Evolutionary conservation across 345 rosid species (phyloP), one percentile per base, ranked within the genome.

Genomic region (Alliaria petiolata): DNA sequence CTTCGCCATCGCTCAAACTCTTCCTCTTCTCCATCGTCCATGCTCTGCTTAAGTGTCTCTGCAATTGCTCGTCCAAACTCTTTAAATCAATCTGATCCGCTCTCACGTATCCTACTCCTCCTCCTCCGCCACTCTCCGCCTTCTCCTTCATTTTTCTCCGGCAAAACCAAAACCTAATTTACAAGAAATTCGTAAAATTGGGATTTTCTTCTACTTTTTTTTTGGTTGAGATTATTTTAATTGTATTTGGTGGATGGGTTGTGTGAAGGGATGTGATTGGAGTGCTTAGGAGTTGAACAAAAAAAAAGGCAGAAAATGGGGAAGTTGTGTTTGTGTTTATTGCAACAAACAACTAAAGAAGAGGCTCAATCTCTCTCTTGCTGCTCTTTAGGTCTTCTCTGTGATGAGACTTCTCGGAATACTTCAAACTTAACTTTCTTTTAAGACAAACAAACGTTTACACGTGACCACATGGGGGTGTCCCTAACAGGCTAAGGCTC

Each of bases 71-170:
- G 74, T 95, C 99, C 22, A 95, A 72, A 78, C 93, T 86, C 85
- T 89, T 95, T 66, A 95, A 86, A 82, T 95, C 97, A 81, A 95
- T 91, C 86, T 89, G 93, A 85, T 91, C 97, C 12, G 99, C 99
- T 66, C 99, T 84, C 76, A 95, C 95, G 72, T 89, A 91, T 76
- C 90, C 96, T 34, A 78, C 89, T 46, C 86, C 88, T 38, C 74
- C 73, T 33, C 71, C 71, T 6, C 67, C 78, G 0, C 87, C 83
- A 65, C 83, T 79, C 73, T 84, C 86, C 73, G 77, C 80, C 79
- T 85, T 87, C 75, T 79, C 84, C 80, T 85, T 83, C 95, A 85
- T 83, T 45, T 22, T 74, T 51, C 16, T 56, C 52, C 34, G 6
- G 11, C 39, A 30, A 31, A 35, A 22, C 45, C 43, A 56, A 71